Evolutionary conservation across 1,284 basidiomycete species (phyloP).

Genomic region (Lentinus polychrous): DNA sequence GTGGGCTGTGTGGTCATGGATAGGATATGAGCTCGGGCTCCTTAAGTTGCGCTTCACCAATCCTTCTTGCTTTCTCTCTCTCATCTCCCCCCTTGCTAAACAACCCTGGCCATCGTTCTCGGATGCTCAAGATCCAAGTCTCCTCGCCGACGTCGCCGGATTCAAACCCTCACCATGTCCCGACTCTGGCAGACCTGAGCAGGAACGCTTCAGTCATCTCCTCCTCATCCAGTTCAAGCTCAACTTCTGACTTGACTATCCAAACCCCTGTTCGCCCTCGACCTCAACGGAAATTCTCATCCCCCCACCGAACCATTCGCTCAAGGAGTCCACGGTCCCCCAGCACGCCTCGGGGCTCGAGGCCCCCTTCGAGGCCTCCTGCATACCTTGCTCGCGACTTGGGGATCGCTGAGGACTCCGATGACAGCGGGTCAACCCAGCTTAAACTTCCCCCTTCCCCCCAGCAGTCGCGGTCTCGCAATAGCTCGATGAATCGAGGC

Average conservation of each 20-base stretch:
- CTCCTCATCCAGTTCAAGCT: constrained; percentile 58
- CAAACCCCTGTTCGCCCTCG: constrained; percentile 43
- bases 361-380: constrained; percentile 44
- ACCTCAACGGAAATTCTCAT: constrained; percentile 60
- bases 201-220: constrained; percentile 72
- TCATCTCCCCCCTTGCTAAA: not conserved
- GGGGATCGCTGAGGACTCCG: constrained; percentile 34
- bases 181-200: constrained; percentile 56
- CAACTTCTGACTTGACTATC: constrained; percentile 34
- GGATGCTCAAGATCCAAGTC: constrained; percentile 37
- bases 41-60: not conserved
- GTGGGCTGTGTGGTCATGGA: not conserved
- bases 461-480: constrained; percentile 35
- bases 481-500: constrained; percentile 41
- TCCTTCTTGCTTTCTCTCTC: not conserved
- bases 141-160: constrained; percentile 30
- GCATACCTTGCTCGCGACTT: constrained; percentile 57
- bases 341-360: constrained; percentile 34
- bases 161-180: constrained; percentile 20
- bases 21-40: not conserved
- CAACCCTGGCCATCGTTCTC: constrained; percentile 9
- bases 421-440: constrained; percentile 16
- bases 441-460: constrained; percentile 24
- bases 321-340: constrained; percentile 47
- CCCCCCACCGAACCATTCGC: constrained; percentile 37